Evolutionary conservation across 1,139 yeast genomes (phyloP), one percentile per base, ranked within the genome.

Genomic region (Yamadazyma conglobata): DNA sequence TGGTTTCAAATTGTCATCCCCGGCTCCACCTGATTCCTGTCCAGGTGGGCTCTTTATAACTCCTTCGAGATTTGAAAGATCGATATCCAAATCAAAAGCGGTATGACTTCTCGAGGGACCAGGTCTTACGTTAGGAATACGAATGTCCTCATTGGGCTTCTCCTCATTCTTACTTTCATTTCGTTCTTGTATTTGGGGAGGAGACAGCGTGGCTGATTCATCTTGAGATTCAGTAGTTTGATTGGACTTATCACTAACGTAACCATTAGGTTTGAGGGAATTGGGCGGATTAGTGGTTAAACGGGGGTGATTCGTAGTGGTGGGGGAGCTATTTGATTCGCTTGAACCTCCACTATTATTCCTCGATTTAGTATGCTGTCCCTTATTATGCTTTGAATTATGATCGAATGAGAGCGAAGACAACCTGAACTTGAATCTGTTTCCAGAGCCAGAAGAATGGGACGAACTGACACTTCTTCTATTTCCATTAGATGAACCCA

Each of bases 51-150:
- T 44, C 36, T 62, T 68, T 14, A 77, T 60, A 28, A 77, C 74
- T 8, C 77, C 79, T 23, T 64, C 60, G 71, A 77, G 70, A 40
- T 75, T 76, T 32, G 60, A 60, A 25, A 70, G 48, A 37, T 72
- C 70, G 34, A 75, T 63, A 39, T 73, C 74, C 26, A 74, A 58
- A 33, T 66, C 64, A 36, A 66, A 63, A 4, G 42, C 35, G 3
- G 33, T 27, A 15, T 27, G 18, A 8, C 21, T 12, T 16, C 27
- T 17, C 12, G 30, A 25, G 13, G 22, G 2, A 6, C 27, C 23
- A 5, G 6, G 10, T 5, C 15, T 24, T 3, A n/a, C n/a, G n/a
- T n/a, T n/a, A n/a, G n/a, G n/a, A n/a, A 15, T 25, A 9, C 21
- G 13, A 5, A 15, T 14, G 3, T 17, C 19, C n/a, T n/a, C n/a